Base-by-base conservation (phyloP, 177 flowering plant genomes). In the Vitis hybrid region DNA sequence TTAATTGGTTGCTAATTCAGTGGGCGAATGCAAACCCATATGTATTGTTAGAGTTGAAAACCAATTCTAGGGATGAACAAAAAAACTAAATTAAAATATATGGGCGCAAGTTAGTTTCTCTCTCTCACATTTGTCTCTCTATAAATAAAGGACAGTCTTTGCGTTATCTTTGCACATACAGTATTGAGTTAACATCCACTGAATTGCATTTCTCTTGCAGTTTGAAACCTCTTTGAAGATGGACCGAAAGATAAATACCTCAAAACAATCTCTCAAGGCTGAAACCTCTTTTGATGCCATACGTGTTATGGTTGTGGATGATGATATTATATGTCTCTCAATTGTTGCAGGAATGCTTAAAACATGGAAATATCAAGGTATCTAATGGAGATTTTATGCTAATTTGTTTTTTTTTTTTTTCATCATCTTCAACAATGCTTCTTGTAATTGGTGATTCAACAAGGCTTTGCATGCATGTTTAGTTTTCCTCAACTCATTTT, bases 281-380 rank as follows among this genome's bases (percentile, higher is more conserved):
- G 30, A 56, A 60, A 57, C 45, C 49, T 51, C 64, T 17, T 9
- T 61, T 26, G 51, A 65, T 12, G 70, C 63, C 2, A 49, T 78
- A 56, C 59, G 66, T 2, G 49, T 80, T 32, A 60, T 82, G 72
- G 74, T 80, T 18, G 83, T 82, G 17, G 85, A 82, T 39, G 83
- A 80, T 57, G 83, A 80, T 55, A 9, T 77, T 15, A 76, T 71
- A 5, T 65, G 78, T 61, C 76, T 78, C 2, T 50, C 78, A 6
- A 51, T 78, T 14, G 74, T 80, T 57, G 66, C 78, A 34, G 78
- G 72, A 1, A 56, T 80, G 62, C 76, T 82, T 13, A 75, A 45
- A 54, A 18, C 23, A 9, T 75, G 72, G 49, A 65, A 69, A 2
- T 74, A 78, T 49, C 32, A 65, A 70, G 85, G 83, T 82, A 75